These are phyloP conservation scores for Pseudocercospora fijiensis DNA, from an alignment of 2,329 filamentous ascomycete genomes.

Conservation along the genomic window DNA sequence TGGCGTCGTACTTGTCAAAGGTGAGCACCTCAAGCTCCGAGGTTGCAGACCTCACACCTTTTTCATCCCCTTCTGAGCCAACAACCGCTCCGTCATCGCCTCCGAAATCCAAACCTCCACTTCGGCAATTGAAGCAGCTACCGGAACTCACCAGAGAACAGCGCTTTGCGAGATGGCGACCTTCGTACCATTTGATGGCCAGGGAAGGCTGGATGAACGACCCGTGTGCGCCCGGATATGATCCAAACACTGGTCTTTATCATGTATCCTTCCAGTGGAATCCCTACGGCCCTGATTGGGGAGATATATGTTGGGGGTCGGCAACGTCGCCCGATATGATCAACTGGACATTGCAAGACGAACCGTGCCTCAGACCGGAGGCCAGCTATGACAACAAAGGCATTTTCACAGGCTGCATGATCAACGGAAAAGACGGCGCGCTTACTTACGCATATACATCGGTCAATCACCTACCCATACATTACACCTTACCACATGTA, in stretches of 20 bases:
- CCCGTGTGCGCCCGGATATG: conserved; percentile 45
- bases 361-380: conserved; percentile 38
- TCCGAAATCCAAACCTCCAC: not conserved
- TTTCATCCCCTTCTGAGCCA: conserved; percentile 9
- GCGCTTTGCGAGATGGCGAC: conserved; percentile 26
- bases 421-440: conserved; percentile 33
- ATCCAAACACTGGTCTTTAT: conserved; percentile 42
- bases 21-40: conserved; percentile 20
- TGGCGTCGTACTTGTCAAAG: conserved; percentile 4
- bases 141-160: conserved; percentile 11
- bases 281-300: conserved; percentile 44
- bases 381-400: conserved; percentile 43
- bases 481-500: conserved; percentile 43
- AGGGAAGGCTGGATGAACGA: conserved; percentile 47
- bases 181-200: conserved; percentile 41
- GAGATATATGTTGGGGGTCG: conserved; percentile 46
- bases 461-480: conserved; percentile 43
- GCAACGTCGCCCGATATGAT: conserved; percentile 43
- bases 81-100: conserved; percentile 7
- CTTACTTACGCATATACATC: conserved; percentile 46
- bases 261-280: conserved; percentile 49
- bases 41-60: conserved; percentile 8
- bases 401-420: conserved; percentile 46
- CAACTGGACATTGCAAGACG: conserved; percentile 38
- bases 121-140: conserved; percentile 1